Conservation (phyloP, 805 yeast species). For the Wickerhamomyces subpelliculosus region DNA sequence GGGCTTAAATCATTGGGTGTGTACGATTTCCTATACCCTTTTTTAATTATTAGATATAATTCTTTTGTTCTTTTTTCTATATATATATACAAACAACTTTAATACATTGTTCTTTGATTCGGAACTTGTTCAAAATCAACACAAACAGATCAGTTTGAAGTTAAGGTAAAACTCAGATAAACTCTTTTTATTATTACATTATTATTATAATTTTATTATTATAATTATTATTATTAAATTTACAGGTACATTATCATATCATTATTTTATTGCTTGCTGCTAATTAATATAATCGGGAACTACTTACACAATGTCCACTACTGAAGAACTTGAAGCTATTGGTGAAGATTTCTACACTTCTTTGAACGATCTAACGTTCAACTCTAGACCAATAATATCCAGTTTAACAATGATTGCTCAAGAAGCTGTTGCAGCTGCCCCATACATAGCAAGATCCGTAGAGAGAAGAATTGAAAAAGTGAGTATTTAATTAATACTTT, state of each 20-base stretch:
- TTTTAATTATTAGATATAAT: too few species aligned
- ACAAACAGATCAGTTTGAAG: too few species aligned
- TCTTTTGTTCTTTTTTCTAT: too few species aligned
- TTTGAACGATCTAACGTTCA: constrained; percentile 72
- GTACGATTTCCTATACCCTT: too few species aligned
- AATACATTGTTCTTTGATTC: neutral
- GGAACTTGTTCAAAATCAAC: too few species aligned
- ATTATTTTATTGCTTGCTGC: neutral
- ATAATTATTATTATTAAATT: too few species aligned
- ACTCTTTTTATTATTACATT: too few species aligned
- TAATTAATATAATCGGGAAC: neutral
- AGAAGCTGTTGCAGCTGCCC: constrained; percentile 74
- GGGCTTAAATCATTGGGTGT: too few species aligned
- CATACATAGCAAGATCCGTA: constrained; percentile 68
- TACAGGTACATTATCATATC: too few species aligned
- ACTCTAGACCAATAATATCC: constrained; percentile 85
- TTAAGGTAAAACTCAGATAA: too few species aligned
- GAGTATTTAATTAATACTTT: constrained; percentile 15
- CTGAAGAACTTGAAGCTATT: constrained; percentile 16
- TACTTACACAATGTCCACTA: neutral
- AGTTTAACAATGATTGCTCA: constrained; percentile 79
- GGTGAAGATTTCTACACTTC: constrained; percentile 63
- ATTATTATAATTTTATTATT: too few species aligned
- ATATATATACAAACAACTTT: neutral
- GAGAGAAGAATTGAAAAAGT: constrained; percentile 64